Evolutionary conservation across 352 stramenopile genomes (phyloP), one percentile per base, ranked within the genome.

Genomic region (Aphanomyces invadans): DNA sequence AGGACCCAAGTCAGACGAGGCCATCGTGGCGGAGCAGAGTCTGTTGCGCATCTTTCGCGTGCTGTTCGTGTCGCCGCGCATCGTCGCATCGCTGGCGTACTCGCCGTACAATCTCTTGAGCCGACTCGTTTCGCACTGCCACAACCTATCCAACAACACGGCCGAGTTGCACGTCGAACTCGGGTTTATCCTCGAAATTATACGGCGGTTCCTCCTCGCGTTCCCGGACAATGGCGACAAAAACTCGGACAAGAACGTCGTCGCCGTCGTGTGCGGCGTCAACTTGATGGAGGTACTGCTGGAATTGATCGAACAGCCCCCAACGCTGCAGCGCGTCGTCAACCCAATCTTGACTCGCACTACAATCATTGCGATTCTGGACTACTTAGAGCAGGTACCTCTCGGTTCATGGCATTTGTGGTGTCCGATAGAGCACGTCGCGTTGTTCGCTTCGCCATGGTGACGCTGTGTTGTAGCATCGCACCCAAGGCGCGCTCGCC

Each of bases 351-450:
- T 92, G 7, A 71, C 84, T 19, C 80, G 86, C 42, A 78, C 78
- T 3, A 82, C 86, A 62, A 79, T 85, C 5, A 82, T 95, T 28
- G 83, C 89, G 31, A 88, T 91, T 36, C 68, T 95, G 19, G 88
- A 89, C 36, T 78, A 77, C 57, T 70, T 95, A 4, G 86, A 95
- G 64, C 89, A 86, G 73, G 80, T 88, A 69, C 21, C 49, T 11
- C 2, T 38, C 29, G n/a, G 3, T 2, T 23, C 54, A n/a, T n/a
- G n/a, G n/a, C n/a, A n/a, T n/a, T n/a, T n/a, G n/a, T n/a, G n/a
- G n/a, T n/a, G n/a, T n/a, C n/a, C n/a, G n/a, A n/a, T n/a, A n/a
- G n/a, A n/a, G n/a, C n/a, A n/a, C n/a, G n/a, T n/a, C n/a, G n/a
- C n/a, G n/a, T n/a, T n/a, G n/a, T n/a, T n/a, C n/a, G n/a, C n/a